Evolutionary conservation across 805 yeast genomes (phyloP).

Genomic region (Yarrowia divulgata): DNA sequence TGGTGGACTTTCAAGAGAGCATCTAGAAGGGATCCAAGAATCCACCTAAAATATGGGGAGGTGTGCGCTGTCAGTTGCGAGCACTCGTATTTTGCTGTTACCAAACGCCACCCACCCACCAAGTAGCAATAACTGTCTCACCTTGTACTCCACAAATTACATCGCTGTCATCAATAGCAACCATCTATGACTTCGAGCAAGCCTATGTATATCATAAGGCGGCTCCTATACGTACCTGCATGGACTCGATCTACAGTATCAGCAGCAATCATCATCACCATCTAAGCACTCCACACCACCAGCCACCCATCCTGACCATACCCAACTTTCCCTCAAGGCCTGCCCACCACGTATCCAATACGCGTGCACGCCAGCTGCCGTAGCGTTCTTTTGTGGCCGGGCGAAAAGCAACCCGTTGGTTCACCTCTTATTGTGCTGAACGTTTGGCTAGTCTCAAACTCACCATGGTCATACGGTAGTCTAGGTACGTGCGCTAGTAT

Average conservation of each 20-base stretch:
- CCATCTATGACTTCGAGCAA: background rate
- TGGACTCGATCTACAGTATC: no score
- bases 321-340: background rate
- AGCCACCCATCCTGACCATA: background rate
- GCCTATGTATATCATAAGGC: slow-evolving; percentile 7
- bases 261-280: no score
- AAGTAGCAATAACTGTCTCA: no score
- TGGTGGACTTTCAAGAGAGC: background rate
- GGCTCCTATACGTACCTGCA: background rate
- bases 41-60: no score
- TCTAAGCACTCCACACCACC: no score
- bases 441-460: slow-evolving; percentile 11
- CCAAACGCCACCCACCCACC: no score
- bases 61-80: no score
- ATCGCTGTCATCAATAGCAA: background rate
- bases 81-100: no score
- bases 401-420: background rate
- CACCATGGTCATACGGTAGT: background rate
- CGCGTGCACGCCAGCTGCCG: slow-evolving; percentile 3
- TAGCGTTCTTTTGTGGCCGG: background rate
- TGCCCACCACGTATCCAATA: slow-evolving; percentile 16
- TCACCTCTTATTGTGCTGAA: background rate
- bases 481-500: slow-evolving; percentile 14
- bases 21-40: background rate
- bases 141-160: no score